Conservation (phyloP, 2,329 filamentous ascomycete species). For the Fusarium nelsonii region DNA sequence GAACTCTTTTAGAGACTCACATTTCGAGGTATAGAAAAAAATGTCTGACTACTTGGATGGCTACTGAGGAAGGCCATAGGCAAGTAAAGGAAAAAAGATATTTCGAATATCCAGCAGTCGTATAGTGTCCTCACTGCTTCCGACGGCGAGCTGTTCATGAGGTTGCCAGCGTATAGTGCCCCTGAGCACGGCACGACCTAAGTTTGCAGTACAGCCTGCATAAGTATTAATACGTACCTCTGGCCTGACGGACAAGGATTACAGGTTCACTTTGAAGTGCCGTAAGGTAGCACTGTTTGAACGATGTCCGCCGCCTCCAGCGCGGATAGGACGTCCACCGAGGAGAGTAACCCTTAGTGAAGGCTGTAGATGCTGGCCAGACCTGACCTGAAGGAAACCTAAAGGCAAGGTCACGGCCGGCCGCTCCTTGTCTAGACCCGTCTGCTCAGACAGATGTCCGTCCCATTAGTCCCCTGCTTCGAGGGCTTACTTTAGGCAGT, state of each 20-base stretch:
- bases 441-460: neutral
- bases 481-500: constrained; percentile 3
- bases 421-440: constrained; percentile 21
- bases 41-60: neutral
- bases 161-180: neutral
- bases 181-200: constrained; percentile 3
- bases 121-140: neutral
- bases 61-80: neutral
- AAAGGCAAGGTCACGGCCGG: neutral
- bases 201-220: neutral
- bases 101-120: neutral
- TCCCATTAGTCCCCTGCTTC: constrained; percentile 15
- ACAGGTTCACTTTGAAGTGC: constrained; percentile 1
- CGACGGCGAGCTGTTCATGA: neutral
- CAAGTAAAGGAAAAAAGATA: neutral
- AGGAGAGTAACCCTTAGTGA: constrained; percentile 1
- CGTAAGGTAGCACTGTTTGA: constrained; percentile 1
- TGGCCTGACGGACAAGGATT: neutral
- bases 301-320: constrained; percentile 1
- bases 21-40: neutral
- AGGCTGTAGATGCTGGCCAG: constrained; percentile 11
- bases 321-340: neutral
- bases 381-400: neutral
- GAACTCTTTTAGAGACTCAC: neutral
- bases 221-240: neutral